Evolutionary conservation across 495 filamentous ascomycete genomes (phyloP).

Genomic region (Trichoderma asperelloides): DNA sequence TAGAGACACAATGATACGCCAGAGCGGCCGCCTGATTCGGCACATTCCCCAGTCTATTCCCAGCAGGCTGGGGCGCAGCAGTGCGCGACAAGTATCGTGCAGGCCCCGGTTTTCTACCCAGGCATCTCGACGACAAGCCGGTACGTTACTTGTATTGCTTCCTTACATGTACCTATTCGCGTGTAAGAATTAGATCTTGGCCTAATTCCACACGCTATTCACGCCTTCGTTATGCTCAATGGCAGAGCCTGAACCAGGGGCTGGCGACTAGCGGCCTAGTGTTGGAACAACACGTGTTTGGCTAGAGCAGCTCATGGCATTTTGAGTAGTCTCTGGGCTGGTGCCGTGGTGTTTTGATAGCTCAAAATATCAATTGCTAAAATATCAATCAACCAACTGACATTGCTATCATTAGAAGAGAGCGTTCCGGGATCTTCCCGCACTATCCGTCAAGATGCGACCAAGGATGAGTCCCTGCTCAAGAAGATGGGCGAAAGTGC

Average conservation of each 20-base stretch:
- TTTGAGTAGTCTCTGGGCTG: too few species aligned
- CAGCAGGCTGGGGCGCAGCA: background rate
- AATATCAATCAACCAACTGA: background rate
- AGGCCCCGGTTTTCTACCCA: constrained; percentile 8
- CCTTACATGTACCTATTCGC: background rate
- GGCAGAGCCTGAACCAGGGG: too few species aligned
- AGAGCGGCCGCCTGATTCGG: constrained; percentile 4
- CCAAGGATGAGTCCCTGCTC: constrained; percentile 23
- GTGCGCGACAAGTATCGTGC: background rate
- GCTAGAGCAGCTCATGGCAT: too few species aligned
- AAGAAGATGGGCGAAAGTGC: constrained; percentile 80
- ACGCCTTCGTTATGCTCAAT: too few species aligned
- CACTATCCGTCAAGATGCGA: background rate
- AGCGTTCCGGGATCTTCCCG: background rate
- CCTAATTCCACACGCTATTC: too few species aligned
- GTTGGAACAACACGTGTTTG: too few species aligned
- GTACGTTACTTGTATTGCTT: background rate
- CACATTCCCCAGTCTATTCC: background rate
- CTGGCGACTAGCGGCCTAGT: too few species aligned
- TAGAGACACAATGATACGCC: background rate
- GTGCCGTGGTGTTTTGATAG: background rate
- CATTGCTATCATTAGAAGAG: background rate
- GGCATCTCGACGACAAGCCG: background rate
- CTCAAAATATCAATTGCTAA: background rate
- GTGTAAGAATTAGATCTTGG: too few species aligned